Evolutionary conservation across 768 basidiomycete genomes (phyloP).

Genomic region (Grammothele lineata): DNA sequence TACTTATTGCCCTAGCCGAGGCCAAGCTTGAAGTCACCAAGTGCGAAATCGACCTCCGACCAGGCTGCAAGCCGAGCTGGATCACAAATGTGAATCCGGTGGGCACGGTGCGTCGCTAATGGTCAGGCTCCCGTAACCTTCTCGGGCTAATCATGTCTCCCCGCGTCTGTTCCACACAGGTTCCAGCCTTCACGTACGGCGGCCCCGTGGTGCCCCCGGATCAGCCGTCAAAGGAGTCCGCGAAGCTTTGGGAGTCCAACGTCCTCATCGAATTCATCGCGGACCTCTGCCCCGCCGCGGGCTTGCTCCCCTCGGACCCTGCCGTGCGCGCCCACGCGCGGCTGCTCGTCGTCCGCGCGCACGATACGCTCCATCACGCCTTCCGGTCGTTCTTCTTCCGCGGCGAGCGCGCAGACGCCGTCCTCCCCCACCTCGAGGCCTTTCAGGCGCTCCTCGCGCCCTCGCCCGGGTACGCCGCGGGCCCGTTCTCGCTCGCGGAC

Average conservation of each 20-base stretch:
- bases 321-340: conserved; percentile 54
- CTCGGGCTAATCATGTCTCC: too few relatives aligned
- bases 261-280: conserved; percentile 64
- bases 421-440: conserved; percentile 41
- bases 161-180: conserved; percentile 28
- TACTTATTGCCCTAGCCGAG: conserved; percentile 64
- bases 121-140: too few relatives aligned
- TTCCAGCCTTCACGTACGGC: conserved; percentile 58
- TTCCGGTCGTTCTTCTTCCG: conserved; percentile 35
- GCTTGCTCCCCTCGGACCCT: conserved; percentile 50
- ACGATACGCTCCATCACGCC: conserved; percentile 40
- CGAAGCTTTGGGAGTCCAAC: conserved; percentile 60
- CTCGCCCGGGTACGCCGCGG: conserved; percentile 38
- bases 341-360: conserved; percentile 52
- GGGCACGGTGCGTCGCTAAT: conserved; percentile 44
- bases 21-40: conserved; percentile 43
- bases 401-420: conserved; percentile 36
- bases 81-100: conserved; percentile 62
- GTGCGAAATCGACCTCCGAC: conserved; percentile 51
- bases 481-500: conserved; percentile 58
- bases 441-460: conserved; percentile 49
- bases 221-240: conserved; percentile 52
- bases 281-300: conserved; percentile 46
- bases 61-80: conserved; percentile 61
- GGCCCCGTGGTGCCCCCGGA: conserved; percentile 54